Percentiles rank a stretch among this genome's conserved stretches.
phyloP scores from a whole-genome alignment of 2,329 filamentous ascomycete genomes.

The Colletotrichum theobromicola region DNA sequence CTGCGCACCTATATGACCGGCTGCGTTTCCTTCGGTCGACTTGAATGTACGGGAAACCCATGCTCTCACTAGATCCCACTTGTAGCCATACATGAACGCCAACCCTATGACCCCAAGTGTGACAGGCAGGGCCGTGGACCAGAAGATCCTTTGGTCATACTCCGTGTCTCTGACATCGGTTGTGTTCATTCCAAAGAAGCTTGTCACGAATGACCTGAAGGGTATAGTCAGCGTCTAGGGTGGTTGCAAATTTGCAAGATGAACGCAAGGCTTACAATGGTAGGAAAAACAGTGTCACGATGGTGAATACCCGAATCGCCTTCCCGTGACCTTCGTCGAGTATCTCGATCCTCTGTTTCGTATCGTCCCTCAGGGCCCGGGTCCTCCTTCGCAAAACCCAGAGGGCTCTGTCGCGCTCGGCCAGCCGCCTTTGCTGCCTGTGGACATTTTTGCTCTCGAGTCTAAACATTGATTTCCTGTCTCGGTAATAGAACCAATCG shows the following conservation, averaged over 20 bases:
- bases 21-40: neutral
- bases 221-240: neutral
- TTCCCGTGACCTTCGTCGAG: conserved; percentile 34
- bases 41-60: neutral
- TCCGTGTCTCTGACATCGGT: conserved; percentile 45
- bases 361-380: conserved; percentile 22
- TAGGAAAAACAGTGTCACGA: conserved; percentile 45
- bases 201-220: conserved; percentile 30
- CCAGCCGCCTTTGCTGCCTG: neutral
- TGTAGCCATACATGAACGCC: conserved; percentile 28
- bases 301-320: conserved; percentile 40
- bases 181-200: conserved; percentile 50
- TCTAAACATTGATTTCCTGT: neutral
- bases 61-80: conserved; percentile 11
- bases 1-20: neutral
- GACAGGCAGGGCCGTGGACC: conserved; percentile 43
- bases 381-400: neutral
- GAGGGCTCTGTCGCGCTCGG: neutral
- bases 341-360: conserved; percentile 30
- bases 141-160: conserved; percentile 42
- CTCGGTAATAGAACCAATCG: neutral
- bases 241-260: neutral
- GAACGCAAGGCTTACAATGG: conserved; percentile 29
- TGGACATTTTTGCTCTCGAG: neutral
- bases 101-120: conserved; percentile 34